Evolutionary conservation across 192 early-diverging fungal species (phyloP).

Genomic region (Coemansia umbellata): DNA sequence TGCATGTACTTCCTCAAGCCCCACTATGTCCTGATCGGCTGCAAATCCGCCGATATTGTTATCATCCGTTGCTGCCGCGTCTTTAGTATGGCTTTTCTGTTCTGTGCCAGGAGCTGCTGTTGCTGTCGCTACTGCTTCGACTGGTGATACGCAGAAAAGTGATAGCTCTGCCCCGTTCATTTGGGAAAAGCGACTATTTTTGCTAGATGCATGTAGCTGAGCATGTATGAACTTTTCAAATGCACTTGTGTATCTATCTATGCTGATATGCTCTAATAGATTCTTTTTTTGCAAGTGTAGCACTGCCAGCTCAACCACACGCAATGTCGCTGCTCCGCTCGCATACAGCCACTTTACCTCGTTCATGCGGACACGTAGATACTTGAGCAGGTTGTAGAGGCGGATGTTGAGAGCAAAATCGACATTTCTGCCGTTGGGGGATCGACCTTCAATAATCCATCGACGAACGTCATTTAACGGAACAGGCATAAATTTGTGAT

Average conservation of each 20-base stretch:
- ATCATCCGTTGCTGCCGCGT: no score
- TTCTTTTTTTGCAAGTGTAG: background rate
- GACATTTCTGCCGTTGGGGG: slow-evolving; percentile 23
- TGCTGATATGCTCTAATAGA: slow-evolving; percentile 16
- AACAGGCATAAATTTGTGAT: slow-evolving; percentile 27
- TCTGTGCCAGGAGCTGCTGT: no score
- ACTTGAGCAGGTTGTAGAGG: slow-evolving; percentile 34
- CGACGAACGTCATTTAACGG: slow-evolving; percentile 27
- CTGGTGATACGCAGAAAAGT: no score
- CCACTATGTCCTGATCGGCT: no score
- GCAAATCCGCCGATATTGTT: no score
- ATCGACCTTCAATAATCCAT: slow-evolving; percentile 35
- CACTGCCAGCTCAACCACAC: slow-evolving; percentile 16
- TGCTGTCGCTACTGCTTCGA: no score
- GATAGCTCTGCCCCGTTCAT: no score
- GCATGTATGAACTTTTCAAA: background rate
- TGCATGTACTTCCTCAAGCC: background rate
- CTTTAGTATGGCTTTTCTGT: no score
- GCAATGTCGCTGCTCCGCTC: slow-evolving; percentile 31
- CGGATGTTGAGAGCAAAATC: slow-evolving; percentile 28
- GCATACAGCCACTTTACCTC: slow-evolving; percentile 41
- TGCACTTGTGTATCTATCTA: background rate
- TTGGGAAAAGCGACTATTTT: no score
- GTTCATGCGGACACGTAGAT: slow-evolving; percentile 26
- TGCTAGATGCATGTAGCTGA: background rate